These are phyloP conservation scores for Rhodofomes roseus DNA, from an alignment of 1,284 basidiomycete genomes.

Conservation along the genomic window DNA sequence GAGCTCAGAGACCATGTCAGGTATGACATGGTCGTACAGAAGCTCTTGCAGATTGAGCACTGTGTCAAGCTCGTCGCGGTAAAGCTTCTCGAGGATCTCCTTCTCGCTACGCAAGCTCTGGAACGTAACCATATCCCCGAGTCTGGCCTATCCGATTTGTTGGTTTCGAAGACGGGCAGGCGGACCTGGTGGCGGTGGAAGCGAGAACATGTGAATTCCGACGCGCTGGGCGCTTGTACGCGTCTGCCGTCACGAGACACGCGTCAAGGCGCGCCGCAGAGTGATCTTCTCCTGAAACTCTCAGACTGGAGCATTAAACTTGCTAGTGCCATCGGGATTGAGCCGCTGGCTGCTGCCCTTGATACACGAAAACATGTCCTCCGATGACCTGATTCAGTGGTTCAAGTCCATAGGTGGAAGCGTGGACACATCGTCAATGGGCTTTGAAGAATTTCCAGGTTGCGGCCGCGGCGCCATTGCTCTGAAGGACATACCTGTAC, in stretches of 20 bases:
- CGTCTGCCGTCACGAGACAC: neutral
- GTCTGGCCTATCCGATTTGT: neutral
- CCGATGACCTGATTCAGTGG: constrained; percentile 4
- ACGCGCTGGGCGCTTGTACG: neutral
- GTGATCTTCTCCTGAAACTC: neutral
- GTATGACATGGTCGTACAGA: neutral
- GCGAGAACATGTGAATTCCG: neutral
- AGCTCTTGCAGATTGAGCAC: neutral
- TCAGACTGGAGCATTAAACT: too few relatives aligned
- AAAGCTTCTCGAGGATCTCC: neutral
- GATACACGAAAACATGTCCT: neutral
- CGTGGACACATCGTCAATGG: constrained; percentile 17
- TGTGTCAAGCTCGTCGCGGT: neutral
- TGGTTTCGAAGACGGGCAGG: neutral
- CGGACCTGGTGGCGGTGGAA: neutral
- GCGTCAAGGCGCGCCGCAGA: neutral
- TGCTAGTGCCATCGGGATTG: too few relatives aligned
- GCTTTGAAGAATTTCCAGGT: constrained; percentile 47
- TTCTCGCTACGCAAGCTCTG: neutral
- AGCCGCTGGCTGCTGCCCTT: neutral
- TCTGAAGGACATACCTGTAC: constrained; percentile 64
- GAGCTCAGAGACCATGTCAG: neutral
- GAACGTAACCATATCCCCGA: neutral
- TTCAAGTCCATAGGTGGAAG: constrained; percentile 3
- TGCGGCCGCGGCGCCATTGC: constrained; percentile 75